Conservation (phyloP, 1,139 yeast species). For the Wickerhamiella pararugosa region DNA sequence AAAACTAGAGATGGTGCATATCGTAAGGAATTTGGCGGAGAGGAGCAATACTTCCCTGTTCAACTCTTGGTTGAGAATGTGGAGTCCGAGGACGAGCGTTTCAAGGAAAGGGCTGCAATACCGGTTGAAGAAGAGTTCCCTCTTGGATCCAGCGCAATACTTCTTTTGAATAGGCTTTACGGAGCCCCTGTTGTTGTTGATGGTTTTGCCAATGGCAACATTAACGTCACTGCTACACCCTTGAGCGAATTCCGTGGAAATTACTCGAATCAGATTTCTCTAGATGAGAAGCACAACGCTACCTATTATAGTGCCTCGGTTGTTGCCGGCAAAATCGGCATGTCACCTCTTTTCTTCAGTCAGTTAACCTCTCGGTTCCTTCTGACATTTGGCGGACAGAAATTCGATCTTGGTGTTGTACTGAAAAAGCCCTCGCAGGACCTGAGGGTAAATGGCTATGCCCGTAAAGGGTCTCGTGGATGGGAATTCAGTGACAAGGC, state of each 20-base stretch:
- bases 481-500: slow-evolving; percentile 86
- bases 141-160: slow-evolving; percentile 52
- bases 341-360: slow-evolving; percentile 55
- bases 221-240: slow-evolving; percentile 21
- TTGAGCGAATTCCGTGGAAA: slow-evolving; percentile 19
- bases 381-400: slow-evolving; percentile 40
- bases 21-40: slow-evolving; percentile 41
- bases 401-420: slow-evolving; percentile 68
- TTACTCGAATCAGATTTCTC: slow-evolving; percentile 35
- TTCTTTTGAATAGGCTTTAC: slow-evolving; percentile 76
- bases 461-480: slow-evolving; percentile 47
- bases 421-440: slow-evolving; percentile 69
- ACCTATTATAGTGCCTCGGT: slow-evolving; percentile 55
- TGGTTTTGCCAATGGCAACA: slow-evolving; percentile 34
- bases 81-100: slow-evolving; percentile 58
- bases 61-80: slow-evolving; percentile 71
- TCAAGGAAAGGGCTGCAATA: slow-evolving; percentile 52
- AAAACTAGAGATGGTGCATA: slow-evolving; percentile 63
- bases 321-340: slow-evolving; percentile 41
- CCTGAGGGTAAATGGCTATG: slow-evolving; percentile 76
- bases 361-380: slow-evolving; percentile 61
- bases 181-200: slow-evolving; percentile 71
- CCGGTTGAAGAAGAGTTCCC: slow-evolving; percentile 81
- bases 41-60: slow-evolving; percentile 46
- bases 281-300: slow-evolving; percentile 39